These are phyloP conservation scores for Vitellaria paradoxa DNA, from an alignment of 179 eudicot species.

Conservation along the genomic window DNA sequence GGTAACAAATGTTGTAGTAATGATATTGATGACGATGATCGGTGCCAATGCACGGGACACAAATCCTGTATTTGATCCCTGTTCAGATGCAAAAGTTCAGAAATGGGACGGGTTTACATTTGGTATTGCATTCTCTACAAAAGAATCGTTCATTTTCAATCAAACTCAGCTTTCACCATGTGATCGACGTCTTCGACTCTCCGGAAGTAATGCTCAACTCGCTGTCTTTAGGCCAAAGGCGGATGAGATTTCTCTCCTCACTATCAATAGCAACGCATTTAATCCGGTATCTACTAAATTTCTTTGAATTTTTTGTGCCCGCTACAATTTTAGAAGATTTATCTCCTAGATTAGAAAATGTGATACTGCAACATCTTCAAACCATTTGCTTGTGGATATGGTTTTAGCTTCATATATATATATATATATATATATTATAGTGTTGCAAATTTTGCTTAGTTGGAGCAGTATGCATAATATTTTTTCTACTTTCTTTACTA, in stretches of 20 bases:
- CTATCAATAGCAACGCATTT: slow-evolving; percentile 47
- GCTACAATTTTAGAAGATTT: too few relatives aligned
- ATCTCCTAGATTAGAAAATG: too few relatives aligned
- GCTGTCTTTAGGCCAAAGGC: slow-evolving; percentile 77
- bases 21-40: slow-evolving; percentile 24
- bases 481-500: too few relatives aligned
- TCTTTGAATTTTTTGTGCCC: background rate
- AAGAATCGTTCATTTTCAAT: slow-evolving; percentile 43
- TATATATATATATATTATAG: too few relatives aligned
- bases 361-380: too few relatives aligned
- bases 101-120: slow-evolving; percentile 73
- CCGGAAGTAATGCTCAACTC: slow-evolving; percentile 35
- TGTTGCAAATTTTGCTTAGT: too few relatives aligned
- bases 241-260: slow-evolving; percentile 81
- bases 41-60: slow-evolving; percentile 42
- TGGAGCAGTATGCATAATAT: too few relatives aligned
- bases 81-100: slow-evolving; percentile 62
- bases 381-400: too few relatives aligned
- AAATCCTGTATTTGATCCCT: slow-evolving; percentile 59
- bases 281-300: slow-evolving; percentile 42
- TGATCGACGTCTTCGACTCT: slow-evolving; percentile 58
- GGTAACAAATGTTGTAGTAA: slow-evolving; percentile 7
- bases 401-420: too few relatives aligned
- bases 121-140: slow-evolving; percentile 51
- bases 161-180: slow-evolving; percentile 83